These are phyloP conservation scores for Cercospora citrullina DNA, from an alignment of 2,329 filamentous ascomycete species.

Conservation along the genomic window DNA sequence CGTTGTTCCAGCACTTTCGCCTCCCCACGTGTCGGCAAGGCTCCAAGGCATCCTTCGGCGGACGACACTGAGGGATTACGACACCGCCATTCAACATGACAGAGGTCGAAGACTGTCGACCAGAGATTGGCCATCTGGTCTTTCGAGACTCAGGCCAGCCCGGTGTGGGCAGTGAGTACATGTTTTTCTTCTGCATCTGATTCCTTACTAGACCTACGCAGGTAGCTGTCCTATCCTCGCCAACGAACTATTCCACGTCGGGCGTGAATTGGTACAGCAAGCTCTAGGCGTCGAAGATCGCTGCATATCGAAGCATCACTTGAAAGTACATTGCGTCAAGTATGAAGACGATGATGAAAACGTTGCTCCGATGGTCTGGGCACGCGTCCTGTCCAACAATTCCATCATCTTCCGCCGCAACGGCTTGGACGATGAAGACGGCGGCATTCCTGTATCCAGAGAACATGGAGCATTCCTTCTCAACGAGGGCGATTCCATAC, in stretches of 20 bases:
- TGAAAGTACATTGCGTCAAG: conserved; percentile 49
- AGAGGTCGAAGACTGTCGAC: background rate
- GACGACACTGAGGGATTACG: background rate
- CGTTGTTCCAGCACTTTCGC: conserved; percentile 12
- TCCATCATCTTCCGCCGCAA: conserved; percentile 42
- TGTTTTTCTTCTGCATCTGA: background rate
- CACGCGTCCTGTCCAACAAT: conserved; percentile 49
- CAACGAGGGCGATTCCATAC: conserved; percentile 46
- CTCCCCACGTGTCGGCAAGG: background rate
- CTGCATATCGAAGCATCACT: conserved; percentile 49
- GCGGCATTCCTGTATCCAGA: conserved; percentile 32
- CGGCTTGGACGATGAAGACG: conserved; percentile 31
- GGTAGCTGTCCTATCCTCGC: conserved; percentile 7
- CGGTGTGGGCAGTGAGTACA: conserved; percentile 5
- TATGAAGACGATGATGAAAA: conserved; percentile 43
- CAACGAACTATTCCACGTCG: conserved; percentile 35
- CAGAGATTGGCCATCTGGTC: conserved; percentile 15
- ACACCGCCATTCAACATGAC: conserved; percentile 28
- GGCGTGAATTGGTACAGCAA: conserved; percentile 32
- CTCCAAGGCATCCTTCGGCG: background rate
- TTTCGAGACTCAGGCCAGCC: conserved; percentile 18
- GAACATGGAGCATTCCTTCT: conserved; percentile 44
- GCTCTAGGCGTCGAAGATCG: conserved; percentile 32
- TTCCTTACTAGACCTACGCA: conserved; percentile 1
- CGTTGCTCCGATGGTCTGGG: conserved; percentile 51